phyloP scores from a whole-genome alignment of 306 rosid genomes.

The Prunus campanulata region DNA sequence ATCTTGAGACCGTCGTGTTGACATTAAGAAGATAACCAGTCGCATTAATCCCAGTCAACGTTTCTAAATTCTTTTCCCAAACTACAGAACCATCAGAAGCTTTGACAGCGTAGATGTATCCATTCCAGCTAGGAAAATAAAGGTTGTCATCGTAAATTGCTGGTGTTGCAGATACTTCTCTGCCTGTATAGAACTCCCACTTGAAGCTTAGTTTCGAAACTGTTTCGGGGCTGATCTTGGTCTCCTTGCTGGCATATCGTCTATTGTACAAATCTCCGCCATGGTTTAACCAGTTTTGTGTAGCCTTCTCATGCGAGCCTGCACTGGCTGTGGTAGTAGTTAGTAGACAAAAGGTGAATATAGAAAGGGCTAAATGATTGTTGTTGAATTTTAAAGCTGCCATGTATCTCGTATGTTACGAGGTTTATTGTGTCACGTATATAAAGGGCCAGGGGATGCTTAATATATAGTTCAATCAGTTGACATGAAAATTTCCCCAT shows the following conservation, averaged over 20 bases:
- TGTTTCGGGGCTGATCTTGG: constrained; percentile 37
- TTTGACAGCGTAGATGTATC: constrained; percentile 42
- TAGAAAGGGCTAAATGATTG: background rate
- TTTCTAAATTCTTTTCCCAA: constrained; percentile 33
- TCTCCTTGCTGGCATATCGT: constrained; percentile 45
- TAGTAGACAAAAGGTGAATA: background rate
- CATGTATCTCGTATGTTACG: background rate
- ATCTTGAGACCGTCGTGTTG: constrained; percentile 38
- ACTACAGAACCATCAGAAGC: constrained; percentile 36
- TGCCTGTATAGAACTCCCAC: constrained; percentile 52
- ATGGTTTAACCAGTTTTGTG: constrained; percentile 49
- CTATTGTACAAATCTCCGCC: constrained; percentile 52
- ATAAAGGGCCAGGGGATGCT: too few relatives aligned
- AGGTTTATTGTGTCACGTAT: too few relatives aligned
- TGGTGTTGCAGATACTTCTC: constrained; percentile 51
- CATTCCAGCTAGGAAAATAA: constrained; percentile 69
- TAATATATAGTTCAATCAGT: too few relatives aligned
- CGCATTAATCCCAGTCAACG: constrained; percentile 35
- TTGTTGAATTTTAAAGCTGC: background rate
- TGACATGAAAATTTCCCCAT: constrained; percentile 12
- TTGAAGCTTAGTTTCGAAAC: constrained; percentile 31
- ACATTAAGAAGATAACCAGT: constrained; percentile 30
- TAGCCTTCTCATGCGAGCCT: background rate
- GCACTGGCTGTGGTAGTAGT: background rate
- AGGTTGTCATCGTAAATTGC: constrained; percentile 36